These are phyloP conservation scores for Xylariales sp. DNA, from an alignment of 2,329 filamentous ascomycete genomes.

Conservation along the genomic window DNA sequence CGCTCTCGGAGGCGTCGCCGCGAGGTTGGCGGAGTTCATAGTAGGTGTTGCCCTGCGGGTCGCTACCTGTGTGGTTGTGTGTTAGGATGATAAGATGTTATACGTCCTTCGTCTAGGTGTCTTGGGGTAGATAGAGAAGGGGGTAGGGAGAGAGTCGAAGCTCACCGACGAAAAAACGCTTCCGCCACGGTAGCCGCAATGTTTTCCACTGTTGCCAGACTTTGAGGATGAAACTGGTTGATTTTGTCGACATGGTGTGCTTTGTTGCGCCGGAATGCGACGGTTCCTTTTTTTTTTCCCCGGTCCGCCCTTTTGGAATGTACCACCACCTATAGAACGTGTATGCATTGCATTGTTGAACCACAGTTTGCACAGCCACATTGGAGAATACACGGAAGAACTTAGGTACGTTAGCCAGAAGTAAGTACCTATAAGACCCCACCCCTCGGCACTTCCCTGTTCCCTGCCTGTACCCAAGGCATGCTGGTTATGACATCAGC, in stretches of 20 bases:
- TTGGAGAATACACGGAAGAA: no score
- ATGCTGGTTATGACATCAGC: no score
- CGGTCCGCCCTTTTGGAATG: no score
- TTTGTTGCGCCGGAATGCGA: slow-evolving; percentile 17
- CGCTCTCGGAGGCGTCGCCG: slow-evolving; percentile 44
- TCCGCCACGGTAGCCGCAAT: slow-evolving; percentile 72
- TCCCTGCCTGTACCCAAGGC: no score
- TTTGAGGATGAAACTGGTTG: slow-evolving; percentile 53
- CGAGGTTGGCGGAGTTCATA: slow-evolving; percentile 72
- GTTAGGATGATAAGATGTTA: neutral
- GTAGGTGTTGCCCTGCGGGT: slow-evolving; percentile 75
- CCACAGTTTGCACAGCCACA: no score
- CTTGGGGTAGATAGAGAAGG: neutral
- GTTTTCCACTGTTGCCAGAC: slow-evolving; percentile 72
- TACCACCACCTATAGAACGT: no score
- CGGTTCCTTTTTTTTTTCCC: neutral
- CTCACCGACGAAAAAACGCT: slow-evolving; percentile 69
- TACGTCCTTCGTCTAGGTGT: neutral
- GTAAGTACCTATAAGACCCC: no score
- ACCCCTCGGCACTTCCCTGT: no score
- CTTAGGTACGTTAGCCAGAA: no score
- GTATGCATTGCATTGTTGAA: no score
- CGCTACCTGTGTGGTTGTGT: slow-evolving; percentile 60
- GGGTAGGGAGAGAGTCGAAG: neutral
- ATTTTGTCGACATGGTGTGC: slow-evolving; percentile 51